These are phyloP conservation scores for Typha latifolia DNA, from an alignment of 176 grass and related monocot species.

Conservation along the genomic window DNA sequence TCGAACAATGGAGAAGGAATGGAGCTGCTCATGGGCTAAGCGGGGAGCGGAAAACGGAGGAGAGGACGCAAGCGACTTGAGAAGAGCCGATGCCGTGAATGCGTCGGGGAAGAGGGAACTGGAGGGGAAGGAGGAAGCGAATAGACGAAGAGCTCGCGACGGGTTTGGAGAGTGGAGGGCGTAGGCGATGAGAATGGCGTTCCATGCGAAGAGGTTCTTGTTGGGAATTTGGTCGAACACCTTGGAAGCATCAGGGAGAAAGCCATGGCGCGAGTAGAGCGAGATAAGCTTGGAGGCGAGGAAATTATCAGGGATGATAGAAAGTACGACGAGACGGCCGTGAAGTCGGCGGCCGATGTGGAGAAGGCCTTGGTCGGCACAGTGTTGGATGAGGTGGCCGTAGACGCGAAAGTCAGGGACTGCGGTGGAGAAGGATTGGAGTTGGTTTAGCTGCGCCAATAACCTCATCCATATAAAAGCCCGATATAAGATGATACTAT, in stretches of 20 bases:
- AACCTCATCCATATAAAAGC: slow-evolving; percentile 34
- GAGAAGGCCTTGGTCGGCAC: slow-evolving; percentile 32
- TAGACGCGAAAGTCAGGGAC: slow-evolving; percentile 33
- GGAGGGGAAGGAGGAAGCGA: slow-evolving; percentile 25
- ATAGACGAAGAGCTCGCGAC: slow-evolving; percentile 33
- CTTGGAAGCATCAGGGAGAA: slow-evolving; percentile 35
- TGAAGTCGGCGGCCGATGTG: slow-evolving; percentile 41
- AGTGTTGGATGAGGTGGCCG: slow-evolving; percentile 51
- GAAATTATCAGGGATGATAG: slow-evolving; percentile 50
- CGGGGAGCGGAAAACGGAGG: slow-evolving; percentile 11
- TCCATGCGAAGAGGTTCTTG: slow-evolving; percentile 60
- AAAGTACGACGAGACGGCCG: slow-evolving; percentile 33
- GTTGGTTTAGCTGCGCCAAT: slow-evolving; percentile 15
- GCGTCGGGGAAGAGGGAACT: slow-evolving; percentile 31
- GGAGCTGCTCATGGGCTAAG: slow-evolving; percentile 23
- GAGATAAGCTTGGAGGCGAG: slow-evolving; percentile 65
- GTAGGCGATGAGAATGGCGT: slow-evolving; percentile 57
- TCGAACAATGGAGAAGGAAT: slow-evolving; percentile 29
- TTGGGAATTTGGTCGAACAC: slow-evolving; percentile 50
- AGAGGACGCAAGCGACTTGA: slow-evolving; percentile 45
- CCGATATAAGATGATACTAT: too few relatives aligned
- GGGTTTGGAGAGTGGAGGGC: slow-evolving; percentile 42
- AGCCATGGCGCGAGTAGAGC: slow-evolving; percentile 43
- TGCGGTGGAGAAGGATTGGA: slow-evolving; percentile 12
- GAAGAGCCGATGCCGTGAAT: slow-evolving; percentile 47